These are phyloP conservation scores for Fusarium tjaetaba DNA, from an alignment of 2,329 filamentous ascomycete species.

Conservation along the genomic window DNA sequence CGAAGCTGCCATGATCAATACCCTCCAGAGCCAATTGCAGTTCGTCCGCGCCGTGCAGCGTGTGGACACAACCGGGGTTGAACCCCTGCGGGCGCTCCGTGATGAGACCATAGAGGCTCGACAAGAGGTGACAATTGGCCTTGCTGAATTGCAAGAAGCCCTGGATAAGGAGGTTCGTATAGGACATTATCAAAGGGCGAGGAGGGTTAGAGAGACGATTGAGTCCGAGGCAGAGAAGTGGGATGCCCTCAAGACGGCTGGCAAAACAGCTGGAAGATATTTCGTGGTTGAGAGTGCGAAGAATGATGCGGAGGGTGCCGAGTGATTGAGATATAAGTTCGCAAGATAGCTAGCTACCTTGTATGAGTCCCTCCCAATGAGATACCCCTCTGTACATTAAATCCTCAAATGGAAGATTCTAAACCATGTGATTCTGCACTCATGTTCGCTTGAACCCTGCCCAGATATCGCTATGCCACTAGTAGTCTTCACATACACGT, in stretches of 20 bases:
- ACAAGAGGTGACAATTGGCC: conserved; percentile 65
- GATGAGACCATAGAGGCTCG: conserved; percentile 79
- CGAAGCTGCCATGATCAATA: conserved; percentile 76
- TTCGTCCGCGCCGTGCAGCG: conserved; percentile 90
- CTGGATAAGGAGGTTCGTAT: conserved; percentile 69
- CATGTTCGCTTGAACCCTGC: conserved; percentile 8
- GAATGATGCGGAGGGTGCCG: conserved; percentile 42
- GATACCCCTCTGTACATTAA: conserved; percentile 31
- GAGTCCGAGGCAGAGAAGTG: conserved; percentile 69
- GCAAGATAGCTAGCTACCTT: not conserved
- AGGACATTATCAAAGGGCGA: conserved; percentile 63
- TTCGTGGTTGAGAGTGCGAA: conserved; percentile 78
- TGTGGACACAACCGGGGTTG: conserved; percentile 77
- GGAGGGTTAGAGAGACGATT: conserved; percentile 48
- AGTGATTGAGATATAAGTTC: conserved; percentile 1
- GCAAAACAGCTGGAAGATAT: conserved; percentile 74
- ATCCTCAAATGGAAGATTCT: not conserved
- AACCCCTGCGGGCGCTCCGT: conserved; percentile 80
- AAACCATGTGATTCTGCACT: not conserved
- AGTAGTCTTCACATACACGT: not conserved
- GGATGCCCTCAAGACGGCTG: conserved; percentile 74
- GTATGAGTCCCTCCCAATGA: not conserved
- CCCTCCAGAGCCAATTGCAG: conserved; percentile 82
- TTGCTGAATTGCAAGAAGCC: conserved; percentile 65
- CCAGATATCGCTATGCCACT: not conserved